phyloP scores from a whole-genome alignment of 257 asterid species.

The Fraxinus americana region DNA sequence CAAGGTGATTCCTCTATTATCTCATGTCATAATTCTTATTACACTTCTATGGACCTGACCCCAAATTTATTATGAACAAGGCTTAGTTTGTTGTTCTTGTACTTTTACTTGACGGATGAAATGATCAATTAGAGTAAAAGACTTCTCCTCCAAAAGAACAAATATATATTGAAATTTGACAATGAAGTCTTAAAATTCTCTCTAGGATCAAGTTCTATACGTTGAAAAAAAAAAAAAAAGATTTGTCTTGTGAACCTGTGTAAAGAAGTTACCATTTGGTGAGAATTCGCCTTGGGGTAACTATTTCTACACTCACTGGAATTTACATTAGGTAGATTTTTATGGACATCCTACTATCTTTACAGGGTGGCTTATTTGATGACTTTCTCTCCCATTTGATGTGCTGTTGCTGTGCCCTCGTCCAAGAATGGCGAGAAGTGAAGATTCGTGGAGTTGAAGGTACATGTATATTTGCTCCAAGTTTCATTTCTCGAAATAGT shows the following conservation, averaged over 20 bases:
- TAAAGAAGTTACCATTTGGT: neutral
- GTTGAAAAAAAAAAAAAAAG: neutral
- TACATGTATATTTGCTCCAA: slow-evolving; percentile 29
- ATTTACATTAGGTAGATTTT: neutral
- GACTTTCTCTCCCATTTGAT: slow-evolving; percentile 87
- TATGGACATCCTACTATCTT: slow-evolving; percentile 13
- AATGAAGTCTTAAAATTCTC: neutral
- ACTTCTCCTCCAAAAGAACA: neutral
- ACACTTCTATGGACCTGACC: neutral
- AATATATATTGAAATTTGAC: neutral
- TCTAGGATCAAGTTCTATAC: neutral
- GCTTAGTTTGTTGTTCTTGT: neutral
- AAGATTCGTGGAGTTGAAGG: slow-evolving; percentile 68
- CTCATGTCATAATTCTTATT: neutral
- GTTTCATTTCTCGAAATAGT: neutral
- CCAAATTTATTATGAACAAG: neutral
- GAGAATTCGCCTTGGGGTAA: neutral
- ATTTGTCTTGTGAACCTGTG: neutral
- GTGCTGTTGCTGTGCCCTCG: slow-evolving; percentile 97
- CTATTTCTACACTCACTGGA: neutral
- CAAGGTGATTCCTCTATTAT: slow-evolving; percentile 41
- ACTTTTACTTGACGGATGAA: neutral
- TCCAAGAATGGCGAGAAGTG: slow-evolving; percentile 88
- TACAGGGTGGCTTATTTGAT: slow-evolving; percentile 79
- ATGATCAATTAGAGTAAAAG: neutral